Evolutionary conservation across 164 flowering plant genomes (phyloP).

Genomic region (Cinnamomum chago): DNA sequence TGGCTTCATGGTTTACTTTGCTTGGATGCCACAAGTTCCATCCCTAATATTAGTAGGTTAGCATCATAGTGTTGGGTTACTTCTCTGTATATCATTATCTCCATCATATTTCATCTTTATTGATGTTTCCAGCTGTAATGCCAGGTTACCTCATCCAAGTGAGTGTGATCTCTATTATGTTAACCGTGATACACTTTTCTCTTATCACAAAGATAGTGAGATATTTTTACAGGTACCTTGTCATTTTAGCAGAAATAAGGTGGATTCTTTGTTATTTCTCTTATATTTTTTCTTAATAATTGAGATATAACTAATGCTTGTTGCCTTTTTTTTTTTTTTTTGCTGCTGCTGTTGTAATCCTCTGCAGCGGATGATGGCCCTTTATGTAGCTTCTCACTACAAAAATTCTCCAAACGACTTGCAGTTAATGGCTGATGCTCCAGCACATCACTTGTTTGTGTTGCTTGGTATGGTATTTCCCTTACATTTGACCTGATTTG

Average conservation of each 20-base stretch:
- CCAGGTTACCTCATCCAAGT: conserved; percentile 69
- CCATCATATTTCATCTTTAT: conserved; percentile 3
- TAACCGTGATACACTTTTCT: conserved; percentile 93
- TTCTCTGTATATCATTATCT: background rate
- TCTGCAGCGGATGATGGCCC: conserved; percentile 94
- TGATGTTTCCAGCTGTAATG: conserved; percentile 9
- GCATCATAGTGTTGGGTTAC: background rate
- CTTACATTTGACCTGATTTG: background rate
- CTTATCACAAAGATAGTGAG: conserved; percentile 94
- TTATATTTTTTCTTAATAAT: background rate
- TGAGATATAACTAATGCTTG: background rate
- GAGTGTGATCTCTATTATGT: conserved; percentile 97
- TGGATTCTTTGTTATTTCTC: background rate
- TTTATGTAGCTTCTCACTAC: conserved; percentile 96
- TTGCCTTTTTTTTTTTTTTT: too few relatives aligned
- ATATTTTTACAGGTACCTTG: conserved; percentile 74
- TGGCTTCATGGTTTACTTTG: conserved; percentile 94
- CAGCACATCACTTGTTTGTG: conserved; percentile 97
- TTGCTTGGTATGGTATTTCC: conserved; percentile 60
- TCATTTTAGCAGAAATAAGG: conserved; percentile 2
- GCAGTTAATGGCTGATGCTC: conserved; percentile 97
- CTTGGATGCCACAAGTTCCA: conserved; percentile 63
- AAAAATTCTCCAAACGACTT: conserved; percentile 97
- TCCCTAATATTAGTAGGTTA: conserved; percentile 73
- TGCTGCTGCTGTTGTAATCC: background rate